A percentile compares a stretch with the other conserved stretches of the same genome.
phyloP scores from a whole-genome alignment of 164 flowering plant genomes.

The Paratinospora sagittata region DNA sequence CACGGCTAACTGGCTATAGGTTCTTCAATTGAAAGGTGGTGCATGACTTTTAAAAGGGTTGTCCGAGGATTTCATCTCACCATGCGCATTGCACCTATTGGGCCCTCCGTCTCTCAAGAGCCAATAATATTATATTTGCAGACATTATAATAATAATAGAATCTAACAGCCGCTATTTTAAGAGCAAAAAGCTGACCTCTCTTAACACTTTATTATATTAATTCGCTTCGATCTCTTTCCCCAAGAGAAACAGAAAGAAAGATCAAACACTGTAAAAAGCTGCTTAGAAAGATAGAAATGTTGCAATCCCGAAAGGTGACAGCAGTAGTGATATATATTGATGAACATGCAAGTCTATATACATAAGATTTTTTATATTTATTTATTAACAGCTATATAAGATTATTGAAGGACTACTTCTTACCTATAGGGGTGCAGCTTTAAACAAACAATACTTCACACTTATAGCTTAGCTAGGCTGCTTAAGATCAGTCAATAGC shows the following conservation, averaged over 20 bases:
- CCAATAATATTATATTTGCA: neutral
- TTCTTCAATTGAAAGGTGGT: too few relatives aligned
- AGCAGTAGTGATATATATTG: neutral
- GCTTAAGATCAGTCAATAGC: too few relatives aligned
- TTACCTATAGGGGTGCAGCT: slow-evolving; percentile 1
- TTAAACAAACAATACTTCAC: neutral
- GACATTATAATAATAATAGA: neutral
- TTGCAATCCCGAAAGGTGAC: neutral
- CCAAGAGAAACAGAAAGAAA: neutral
- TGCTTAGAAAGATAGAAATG: neutral
- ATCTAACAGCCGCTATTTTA: neutral
- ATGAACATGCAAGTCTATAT: too few relatives aligned
- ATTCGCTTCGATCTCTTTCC: neutral
- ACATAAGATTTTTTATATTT: too few relatives aligned
- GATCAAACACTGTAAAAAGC: neutral
- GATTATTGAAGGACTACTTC: too few relatives aligned
- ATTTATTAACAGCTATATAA: too few relatives aligned
- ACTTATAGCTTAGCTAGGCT: too few relatives aligned
- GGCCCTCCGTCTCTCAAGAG: neutral
- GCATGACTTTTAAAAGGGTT: slow-evolving; percentile 2
- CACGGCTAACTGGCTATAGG: too few relatives aligned
- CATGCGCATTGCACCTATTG: slow-evolving; percentile 9
- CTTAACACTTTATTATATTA: neutral
- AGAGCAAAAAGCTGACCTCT: neutral
- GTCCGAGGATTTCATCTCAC: slow-evolving; percentile 11